Conservation (phyloP, 352 stramenopile genomes). For the Pseudoperonospora humuli region DNA sequence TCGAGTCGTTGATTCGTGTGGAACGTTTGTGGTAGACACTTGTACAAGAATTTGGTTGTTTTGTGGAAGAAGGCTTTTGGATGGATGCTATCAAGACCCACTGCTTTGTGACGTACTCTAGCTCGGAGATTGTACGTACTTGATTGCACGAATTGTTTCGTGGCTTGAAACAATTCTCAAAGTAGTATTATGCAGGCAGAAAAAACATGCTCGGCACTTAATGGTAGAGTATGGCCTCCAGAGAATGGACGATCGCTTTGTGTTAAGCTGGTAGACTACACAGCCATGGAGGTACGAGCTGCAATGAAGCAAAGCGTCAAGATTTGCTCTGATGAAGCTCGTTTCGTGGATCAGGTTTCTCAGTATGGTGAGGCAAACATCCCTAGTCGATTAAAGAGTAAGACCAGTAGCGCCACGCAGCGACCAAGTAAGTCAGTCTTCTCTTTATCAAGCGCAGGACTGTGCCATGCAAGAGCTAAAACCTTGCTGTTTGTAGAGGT, state of each 20-base stretch:
- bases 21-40: constrained; percentile 25
- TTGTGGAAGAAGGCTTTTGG: constrained; percentile 76
- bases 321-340: constrained; percentile 1
- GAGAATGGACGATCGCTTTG: constrained; percentile 44
- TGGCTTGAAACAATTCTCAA: not conserved
- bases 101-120: constrained; percentile 73
- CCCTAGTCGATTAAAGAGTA: constrained; percentile 16
- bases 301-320: not conserved
- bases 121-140: constrained; percentile 31
- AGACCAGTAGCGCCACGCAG: constrained; percentile 10
- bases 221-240: constrained; percentile 58
- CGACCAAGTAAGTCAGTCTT: constrained; percentile 16
- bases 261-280: constrained; percentile 29
- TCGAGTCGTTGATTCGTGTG: not conserved
- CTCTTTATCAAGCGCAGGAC: not conserved
- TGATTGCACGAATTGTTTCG: not conserved
- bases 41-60: constrained; percentile 43
- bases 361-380: constrained; percentile 19
- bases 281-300: constrained; percentile 39
- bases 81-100: constrained; percentile 86
- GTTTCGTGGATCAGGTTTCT: constrained; percentile 15
- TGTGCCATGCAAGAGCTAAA: not conserved
- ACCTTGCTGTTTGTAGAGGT: constrained; percentile 18
- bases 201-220: constrained; percentile 34
- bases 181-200: constrained; percentile 24